Percentiles rank a stretch among this genome's conserved stretches.
Evolutionary conservation across 108 stramenopile species (phyloP).

Genomic region (Conticribra guillardii): DNA sequence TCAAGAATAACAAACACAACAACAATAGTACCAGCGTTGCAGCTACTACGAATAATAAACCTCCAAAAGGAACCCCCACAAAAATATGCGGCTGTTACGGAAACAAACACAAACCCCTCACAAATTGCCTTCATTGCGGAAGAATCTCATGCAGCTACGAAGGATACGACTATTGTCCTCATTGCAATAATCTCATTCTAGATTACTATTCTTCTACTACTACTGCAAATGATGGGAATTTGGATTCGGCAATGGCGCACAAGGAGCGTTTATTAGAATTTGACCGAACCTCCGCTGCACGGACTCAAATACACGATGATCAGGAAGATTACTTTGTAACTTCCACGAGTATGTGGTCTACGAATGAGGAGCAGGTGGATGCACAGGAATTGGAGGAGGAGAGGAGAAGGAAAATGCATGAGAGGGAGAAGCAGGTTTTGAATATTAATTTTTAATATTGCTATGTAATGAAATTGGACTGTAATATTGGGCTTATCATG

Average conservation of each 20-base stretch:
- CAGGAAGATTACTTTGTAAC: constrained; percentile 53
- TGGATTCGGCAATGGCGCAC: constrained; percentile 35
- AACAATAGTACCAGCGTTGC: no score
- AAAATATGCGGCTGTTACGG: constrained; percentile 47
- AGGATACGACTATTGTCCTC: constrained; percentile 50
- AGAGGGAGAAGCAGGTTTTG: constrained; percentile 25
- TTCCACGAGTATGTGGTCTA: constrained; percentile 44
- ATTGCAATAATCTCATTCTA: constrained; percentile 37
- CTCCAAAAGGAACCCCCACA: constrained; percentile 30
- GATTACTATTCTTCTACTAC: no score
- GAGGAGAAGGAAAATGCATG: constrained; percentile 32
- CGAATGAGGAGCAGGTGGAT: constrained; percentile 29
- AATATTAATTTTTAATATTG: constrained; percentile 29
- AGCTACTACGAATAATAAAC: constrained; percentile 1
- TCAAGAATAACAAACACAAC: no score
- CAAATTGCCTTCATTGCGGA: constrained; percentile 51
- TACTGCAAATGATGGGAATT: no score
- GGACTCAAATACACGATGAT: constrained; percentile 55
- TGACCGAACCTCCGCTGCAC: constrained; percentile 33
- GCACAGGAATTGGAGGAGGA: constrained; percentile 26
- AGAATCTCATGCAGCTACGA: constrained; percentile 44
- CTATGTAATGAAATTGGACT: no score
- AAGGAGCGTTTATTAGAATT: constrained; percentile 53
- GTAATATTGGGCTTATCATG: no score
- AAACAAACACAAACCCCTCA: constrained; percentile 35